Conservation (phyloP, 2,329 filamentous ascomycete genomes). For the Cercospora sp. region DNA sequence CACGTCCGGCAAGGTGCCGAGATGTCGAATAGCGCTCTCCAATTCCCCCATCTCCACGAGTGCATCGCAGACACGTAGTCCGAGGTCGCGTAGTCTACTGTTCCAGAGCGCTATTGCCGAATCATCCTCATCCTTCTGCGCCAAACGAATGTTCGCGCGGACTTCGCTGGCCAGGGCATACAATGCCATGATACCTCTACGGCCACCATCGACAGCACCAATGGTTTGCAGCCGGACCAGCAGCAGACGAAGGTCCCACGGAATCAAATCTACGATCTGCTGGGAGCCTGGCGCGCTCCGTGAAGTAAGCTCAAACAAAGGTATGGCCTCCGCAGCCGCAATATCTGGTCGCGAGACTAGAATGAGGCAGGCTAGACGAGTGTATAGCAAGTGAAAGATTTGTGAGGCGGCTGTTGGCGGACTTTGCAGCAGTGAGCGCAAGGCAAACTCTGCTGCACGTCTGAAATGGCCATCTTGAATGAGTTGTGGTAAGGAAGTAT, state of each 20-base stretch:
- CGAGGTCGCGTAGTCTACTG: constrained; percentile 70
- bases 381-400: constrained; percentile 78
- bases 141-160: constrained; percentile 29
- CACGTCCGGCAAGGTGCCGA: constrained; percentile 58
- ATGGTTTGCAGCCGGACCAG: constrained; percentile 81
- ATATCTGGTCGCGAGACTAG: constrained; percentile 66
- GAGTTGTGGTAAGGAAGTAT: constrained; percentile 67
- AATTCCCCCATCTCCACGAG: constrained; percentile 86
- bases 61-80: constrained; percentile 62
- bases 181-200: constrained; percentile 83
- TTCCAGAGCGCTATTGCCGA: constrained; percentile 68
- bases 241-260: constrained; percentile 83
- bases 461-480: constrained; percentile 75
- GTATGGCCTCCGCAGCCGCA: constrained; percentile 61
- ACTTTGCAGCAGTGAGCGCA: constrained; percentile 43
- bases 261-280: constrained; percentile 65
- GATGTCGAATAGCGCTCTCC: constrained; percentile 72
- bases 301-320: constrained; percentile 57
- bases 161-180: constrained; percentile 68
- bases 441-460: constrained; percentile 49
- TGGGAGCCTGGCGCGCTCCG: constrained; percentile 51
- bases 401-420: constrained; percentile 59
- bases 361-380: constrained; percentile 76
- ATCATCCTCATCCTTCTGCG: constrained; percentile 54
- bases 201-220: constrained; percentile 78